These are phyloP conservation scores for Leucocoprinus birnbaumii DNA, from an alignment of 768 basidiomycete species.

Conservation along the genomic window DNA sequence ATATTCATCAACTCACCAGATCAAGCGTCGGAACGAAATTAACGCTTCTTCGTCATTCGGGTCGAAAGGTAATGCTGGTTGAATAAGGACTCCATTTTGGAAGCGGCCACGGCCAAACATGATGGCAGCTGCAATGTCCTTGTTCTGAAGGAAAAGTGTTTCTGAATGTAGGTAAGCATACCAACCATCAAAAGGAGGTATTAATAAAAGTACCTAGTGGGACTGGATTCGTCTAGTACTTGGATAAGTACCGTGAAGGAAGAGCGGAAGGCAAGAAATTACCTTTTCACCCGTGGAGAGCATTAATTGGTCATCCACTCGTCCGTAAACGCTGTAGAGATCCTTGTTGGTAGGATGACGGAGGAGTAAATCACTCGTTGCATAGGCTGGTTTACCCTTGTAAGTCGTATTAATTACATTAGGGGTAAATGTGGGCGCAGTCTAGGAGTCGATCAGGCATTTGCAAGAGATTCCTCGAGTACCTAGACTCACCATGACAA, in stretches of 20 bases:
- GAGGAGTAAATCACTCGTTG: conserved; percentile 36
- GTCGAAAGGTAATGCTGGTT: conserved; percentile 31
- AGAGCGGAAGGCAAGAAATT: conserved; percentile 14
- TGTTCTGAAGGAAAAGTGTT: conserved; percentile 29
- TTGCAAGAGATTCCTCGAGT: too few relatives aligned
- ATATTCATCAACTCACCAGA: background rate
- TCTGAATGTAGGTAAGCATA: conserved; percentile 6
- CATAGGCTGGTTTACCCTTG: conserved; percentile 27
- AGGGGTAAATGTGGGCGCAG: background rate
- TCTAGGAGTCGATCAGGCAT: too few relatives aligned
- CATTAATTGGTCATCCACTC: conserved; percentile 45
- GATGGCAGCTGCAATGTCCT: conserved; percentile 26
- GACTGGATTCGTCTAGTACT: conserved; percentile 9
- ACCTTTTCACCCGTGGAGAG: conserved; percentile 29
- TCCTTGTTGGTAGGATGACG: conserved; percentile 34
- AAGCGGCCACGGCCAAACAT: conserved; percentile 40
- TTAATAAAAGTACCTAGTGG: background rate
- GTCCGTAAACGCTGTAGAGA: conserved; percentile 33
- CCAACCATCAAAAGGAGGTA: background rate
- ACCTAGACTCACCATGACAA: too few relatives aligned
- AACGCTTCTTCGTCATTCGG: conserved; percentile 24
- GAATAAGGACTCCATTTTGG: conserved; percentile 37
- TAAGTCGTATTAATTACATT: conserved; percentile 28
- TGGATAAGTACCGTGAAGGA: background rate
- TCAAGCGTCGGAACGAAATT: conserved; percentile 25